A percentile compares a stretch with the other conserved stretches of the same genome.
These are phyloP conservation scores for Yamadazyma olivae DNA, from an alignment of 805 yeast genomes.

Conservation along the genomic window DNA sequence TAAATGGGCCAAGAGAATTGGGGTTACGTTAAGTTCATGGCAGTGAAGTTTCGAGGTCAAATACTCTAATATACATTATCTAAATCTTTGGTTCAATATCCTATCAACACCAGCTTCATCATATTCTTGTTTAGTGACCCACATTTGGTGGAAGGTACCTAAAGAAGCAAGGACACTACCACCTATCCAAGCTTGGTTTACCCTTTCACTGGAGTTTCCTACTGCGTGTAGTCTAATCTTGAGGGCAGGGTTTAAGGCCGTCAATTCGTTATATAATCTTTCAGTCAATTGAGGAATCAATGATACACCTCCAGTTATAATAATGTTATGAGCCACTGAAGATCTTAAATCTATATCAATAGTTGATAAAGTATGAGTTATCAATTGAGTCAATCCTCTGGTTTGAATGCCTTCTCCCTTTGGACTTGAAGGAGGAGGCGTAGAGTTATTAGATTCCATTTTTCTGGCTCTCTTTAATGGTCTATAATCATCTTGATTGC, in stretches of 20 bases:
- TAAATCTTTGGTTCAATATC: constrained; percentile 75
- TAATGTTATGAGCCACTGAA: constrained; percentile 82
- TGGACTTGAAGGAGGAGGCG: constrained; percentile 22
- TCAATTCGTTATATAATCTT: constrained; percentile 67
- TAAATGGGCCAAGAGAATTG: too few species aligned
- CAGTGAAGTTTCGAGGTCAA: too few species aligned
- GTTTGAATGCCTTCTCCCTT: constrained; percentile 9
- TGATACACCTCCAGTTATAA: constrained; percentile 82
- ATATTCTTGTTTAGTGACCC: constrained; percentile 87
- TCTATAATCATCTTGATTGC: constrained; percentile 60
- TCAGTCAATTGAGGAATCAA: constrained; percentile 80
- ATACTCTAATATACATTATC: too few species aligned
- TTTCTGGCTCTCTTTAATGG: constrained; percentile 64
- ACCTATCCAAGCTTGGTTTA: constrained; percentile 86
- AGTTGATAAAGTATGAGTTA: constrained; percentile 50
- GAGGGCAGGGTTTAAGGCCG: constrained; percentile 72
- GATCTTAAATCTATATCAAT: constrained; percentile 83
- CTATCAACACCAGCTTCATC: constrained; percentile 87
- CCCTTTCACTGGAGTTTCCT: constrained; percentile 75
- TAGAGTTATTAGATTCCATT: constrained; percentile 31
- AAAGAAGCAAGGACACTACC: constrained; percentile 84
- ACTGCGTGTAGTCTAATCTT: constrained; percentile 81
- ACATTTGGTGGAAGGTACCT: constrained; percentile 92
- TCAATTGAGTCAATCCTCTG: constrained; percentile 58
- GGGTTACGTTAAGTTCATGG: too few species aligned